Conservation (phyloP, 768 basidiomycete genomes). For the Mrakia blollopis region DNA sequence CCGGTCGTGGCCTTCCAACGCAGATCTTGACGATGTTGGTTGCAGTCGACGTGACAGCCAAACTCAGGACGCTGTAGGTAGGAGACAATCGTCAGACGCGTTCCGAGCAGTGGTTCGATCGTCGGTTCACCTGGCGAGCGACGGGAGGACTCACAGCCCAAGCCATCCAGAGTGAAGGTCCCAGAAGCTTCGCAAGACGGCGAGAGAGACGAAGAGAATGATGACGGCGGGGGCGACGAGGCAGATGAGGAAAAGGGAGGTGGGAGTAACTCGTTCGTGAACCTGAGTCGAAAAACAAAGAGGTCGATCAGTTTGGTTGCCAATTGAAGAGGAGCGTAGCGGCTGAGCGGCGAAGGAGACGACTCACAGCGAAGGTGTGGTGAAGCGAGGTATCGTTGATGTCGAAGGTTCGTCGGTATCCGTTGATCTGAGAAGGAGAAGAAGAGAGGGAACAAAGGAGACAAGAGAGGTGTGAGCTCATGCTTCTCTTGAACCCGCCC, state of each 20-base stretch:
- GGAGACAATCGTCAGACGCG: conserved; percentile 52
- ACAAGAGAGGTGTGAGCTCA: not conserved
- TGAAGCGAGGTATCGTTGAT: conserved; percentile 23
- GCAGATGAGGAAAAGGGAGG: conserved; percentile 16
- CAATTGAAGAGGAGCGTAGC: not conserved
- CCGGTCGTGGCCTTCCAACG: conserved; percentile 85
- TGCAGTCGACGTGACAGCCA: conserved; percentile 50
- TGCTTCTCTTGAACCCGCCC: not conserved
- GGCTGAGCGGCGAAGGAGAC: not conserved
- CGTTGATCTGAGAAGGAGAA: conserved; percentile 5
- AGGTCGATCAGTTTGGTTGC: no score
- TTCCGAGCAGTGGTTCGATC: not conserved
- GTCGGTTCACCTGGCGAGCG: not conserved
- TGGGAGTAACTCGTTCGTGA: conserved; percentile 13
- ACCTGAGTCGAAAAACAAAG: not conserved
- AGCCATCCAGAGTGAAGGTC: conserved; percentile 23
- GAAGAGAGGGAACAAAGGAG: not conserved
- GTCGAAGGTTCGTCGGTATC: conserved; percentile 15
- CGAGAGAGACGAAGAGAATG: conserved; percentile 17
- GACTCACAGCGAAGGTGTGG: conserved; percentile 24
- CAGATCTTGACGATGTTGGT: conserved; percentile 49
- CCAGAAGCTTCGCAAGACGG: not conserved
- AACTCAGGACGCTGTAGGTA: conserved; percentile 70
- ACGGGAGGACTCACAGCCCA: not conserved
- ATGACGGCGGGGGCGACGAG: conserved; percentile 15